Conservation (phyloP, 1,284 basidiomycete species). For the Heterobasidion annosum region DNA sequence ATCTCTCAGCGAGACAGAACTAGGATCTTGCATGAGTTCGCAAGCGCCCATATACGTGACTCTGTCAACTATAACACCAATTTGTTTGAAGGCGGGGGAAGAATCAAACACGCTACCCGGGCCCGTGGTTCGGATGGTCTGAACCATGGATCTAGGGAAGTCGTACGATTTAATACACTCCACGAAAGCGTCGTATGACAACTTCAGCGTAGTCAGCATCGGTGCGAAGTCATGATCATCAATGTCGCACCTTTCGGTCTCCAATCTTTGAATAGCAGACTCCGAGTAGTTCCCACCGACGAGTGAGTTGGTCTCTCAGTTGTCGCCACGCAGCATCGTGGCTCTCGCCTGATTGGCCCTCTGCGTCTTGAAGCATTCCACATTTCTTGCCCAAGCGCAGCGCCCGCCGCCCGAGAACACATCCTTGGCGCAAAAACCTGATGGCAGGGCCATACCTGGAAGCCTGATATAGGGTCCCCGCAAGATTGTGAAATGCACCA, state of each 20-base stretch:
- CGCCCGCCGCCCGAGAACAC: constrained; percentile 40
- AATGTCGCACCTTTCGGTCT: constrained; percentile 48
- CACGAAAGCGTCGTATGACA: constrained; percentile 50
- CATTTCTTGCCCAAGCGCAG: constrained; percentile 20
- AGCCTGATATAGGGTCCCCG: constrained; percentile 54
- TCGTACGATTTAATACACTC: constrained; percentile 47
- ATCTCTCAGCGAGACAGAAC: constrained; percentile 34
- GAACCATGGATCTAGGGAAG: constrained; percentile 29
- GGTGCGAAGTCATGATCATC: not conserved
- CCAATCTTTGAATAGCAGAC: constrained; percentile 67
- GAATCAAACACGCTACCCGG: constrained; percentile 26
- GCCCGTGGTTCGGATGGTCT: constrained; percentile 20
- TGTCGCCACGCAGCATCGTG: constrained; percentile 46
- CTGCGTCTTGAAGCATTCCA: constrained; percentile 4
- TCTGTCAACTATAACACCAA: constrained; percentile 51
- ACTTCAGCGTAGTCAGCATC: constrained; percentile 24
- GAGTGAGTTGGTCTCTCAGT: constrained; percentile 53
- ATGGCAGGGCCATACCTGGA: constrained; percentile 49
- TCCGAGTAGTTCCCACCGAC: constrained; percentile 73
- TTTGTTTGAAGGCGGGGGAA: constrained; percentile 36
- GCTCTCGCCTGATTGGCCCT: constrained; percentile 12
- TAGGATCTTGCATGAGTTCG: constrained; percentile 47
- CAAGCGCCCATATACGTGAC: constrained; percentile 55
- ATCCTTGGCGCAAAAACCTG: constrained; percentile 56
- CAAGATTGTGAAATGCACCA: constrained; percentile 58